Evolutionary conservation across 2,329 filamentous ascomycete genomes (phyloP), one percentile per base, ranked within the genome.

Genomic region (Fusarium sp.): DNA sequence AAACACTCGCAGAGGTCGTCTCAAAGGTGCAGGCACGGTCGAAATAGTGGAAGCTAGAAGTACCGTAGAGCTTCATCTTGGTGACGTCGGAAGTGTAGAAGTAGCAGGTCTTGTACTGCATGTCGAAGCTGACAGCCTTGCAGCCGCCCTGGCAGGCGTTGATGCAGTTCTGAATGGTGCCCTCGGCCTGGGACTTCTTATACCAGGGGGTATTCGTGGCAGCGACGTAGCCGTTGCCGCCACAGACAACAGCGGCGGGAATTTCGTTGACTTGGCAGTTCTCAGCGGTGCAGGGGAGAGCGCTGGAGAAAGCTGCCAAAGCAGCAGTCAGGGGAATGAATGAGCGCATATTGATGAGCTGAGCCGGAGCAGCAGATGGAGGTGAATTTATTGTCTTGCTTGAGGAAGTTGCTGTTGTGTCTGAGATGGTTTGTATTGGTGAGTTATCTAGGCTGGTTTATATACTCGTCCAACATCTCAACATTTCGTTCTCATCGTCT

Each of bases 1-100:
- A 50, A 31, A 50, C 8, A n/a, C 30, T 34, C n/a, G n/a, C 11
- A 16, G 46, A 11, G n/a, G 46, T 31, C 10, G 46, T 36, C 28
- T 50, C 46, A 36, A 50, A 50, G 30, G 46, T 50, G 46, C 46
- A 50, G 34, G 46, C 46, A 28, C 46, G 46, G 30, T 50, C 46
- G 16, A 50, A 50, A 28, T 50, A 50, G 46, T 50, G 18, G 46
- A 50, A 50, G 30, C 28, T 50, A 18, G 46, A 50, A 12, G 16
- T 50, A 18, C 46, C 46, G 46, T 50, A 50, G 7, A 50, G 30
- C 46, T 50, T 50, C 46, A 50, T 50, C 46, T 50, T 50, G 46
- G 6, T 50, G 30, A 50, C 46, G 11, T 50, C 46, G 3, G 46
- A 34, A 16, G 18, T 18, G 46, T 50, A 50, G 46, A 50, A 50